Conservation (phyloP, 2,329 filamentous ascomycete genomes). For the Microcyclosporella mali region DNA sequence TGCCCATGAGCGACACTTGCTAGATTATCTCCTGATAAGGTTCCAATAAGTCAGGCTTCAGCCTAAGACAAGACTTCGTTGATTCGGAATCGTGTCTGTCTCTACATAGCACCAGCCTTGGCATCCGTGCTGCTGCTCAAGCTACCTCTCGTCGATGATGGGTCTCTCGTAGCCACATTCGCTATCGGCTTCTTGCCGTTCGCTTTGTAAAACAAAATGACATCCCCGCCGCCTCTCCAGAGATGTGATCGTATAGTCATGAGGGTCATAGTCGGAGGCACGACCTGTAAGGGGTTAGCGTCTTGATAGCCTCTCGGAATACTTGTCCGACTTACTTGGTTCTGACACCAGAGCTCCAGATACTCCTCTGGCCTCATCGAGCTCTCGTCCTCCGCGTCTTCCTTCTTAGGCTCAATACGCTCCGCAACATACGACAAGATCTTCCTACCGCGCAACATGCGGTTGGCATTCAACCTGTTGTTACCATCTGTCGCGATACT, state of each 20-base stretch:
- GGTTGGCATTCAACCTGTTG: slow-evolving; percentile 88
- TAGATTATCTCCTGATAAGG: too few relatives aligned
- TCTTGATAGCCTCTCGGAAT: too few relatives aligned
- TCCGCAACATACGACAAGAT: slow-evolving; percentile 89
- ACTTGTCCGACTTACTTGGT: slow-evolving; percentile 61
- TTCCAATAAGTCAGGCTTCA: too few relatives aligned
- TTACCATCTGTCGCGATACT: slow-evolving; percentile 72
- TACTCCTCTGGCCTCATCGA: slow-evolving; percentile 80
- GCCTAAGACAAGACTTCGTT: too few relatives aligned
- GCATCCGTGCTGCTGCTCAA: too few relatives aligned
- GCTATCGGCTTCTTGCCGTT: slow-evolving; percentile 70
- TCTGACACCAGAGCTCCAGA: slow-evolving; percentile 89
- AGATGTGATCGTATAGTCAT: slow-evolving; percentile 85
- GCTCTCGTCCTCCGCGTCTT: slow-evolving; percentile 37
- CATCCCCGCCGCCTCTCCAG: slow-evolving; percentile 93
- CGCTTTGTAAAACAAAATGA: slow-evolving; percentile 81
- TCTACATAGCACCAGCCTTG: too few relatives aligned
- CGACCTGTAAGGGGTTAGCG: slow-evolving; percentile 37
- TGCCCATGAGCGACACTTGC: not conserved
- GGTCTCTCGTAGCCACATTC: slow-evolving; percentile 11
- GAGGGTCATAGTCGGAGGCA: slow-evolving; percentile 83
- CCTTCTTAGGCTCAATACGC: slow-evolving; percentile 66
- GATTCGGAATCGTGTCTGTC: too few relatives aligned
- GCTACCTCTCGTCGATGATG: not conserved
- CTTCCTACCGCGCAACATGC: slow-evolving; percentile 94